Base-by-base conservation (phyloP, 164 flowering plant species). In the Nymphaea colorata region DNA sequence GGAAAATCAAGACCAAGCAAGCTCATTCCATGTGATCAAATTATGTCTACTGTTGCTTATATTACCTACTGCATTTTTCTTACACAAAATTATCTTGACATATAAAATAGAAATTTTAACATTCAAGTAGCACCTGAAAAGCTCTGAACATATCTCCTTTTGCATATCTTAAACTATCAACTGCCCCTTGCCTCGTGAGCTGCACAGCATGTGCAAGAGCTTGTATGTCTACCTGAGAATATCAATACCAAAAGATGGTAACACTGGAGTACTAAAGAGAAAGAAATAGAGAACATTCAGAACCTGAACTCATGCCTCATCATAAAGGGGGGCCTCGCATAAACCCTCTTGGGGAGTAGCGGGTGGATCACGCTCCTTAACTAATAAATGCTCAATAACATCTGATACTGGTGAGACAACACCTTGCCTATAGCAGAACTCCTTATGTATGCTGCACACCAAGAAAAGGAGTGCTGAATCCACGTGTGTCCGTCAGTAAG, bases 141-240 rank as follows among this genome's bases (percentile, higher is more conserved):
- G 99, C 99, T 74, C 76, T 90, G 66, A 79, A 81, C 44, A 92
- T 59, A 76, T 95, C 87, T 66, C 97, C 99, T 86, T 86, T 90
- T 15, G 96, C 82, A 82, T 88, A 84, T 74, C 83, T 85, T 83
- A 95, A 81, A 85, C 97, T 89, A 68, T 95, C 98, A 72, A 95
- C 76, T 44, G 99, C 97, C 42, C 95, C 93, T 79, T 95, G 99
- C 74, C 99, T 85, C 47, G 99, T 87, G 43, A 95, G 90, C 81
- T 90, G 94, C 53, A 95, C 99, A 70, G 99, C 99, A 84, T 95
- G 98, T 57, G 97, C 98, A 72, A 95, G 91, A 53, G 98, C 97
- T 81, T 95, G 99, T 75, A 95, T 83, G 75, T 95, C 99, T 68
- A 89, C 97, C 99, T 94, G 82, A 69, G 62, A 61, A 6, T 4